phyloP scores from a whole-genome alignment of 2,329 filamentous ascomycete species.

The Westerdykella aurantiaca region DNA sequence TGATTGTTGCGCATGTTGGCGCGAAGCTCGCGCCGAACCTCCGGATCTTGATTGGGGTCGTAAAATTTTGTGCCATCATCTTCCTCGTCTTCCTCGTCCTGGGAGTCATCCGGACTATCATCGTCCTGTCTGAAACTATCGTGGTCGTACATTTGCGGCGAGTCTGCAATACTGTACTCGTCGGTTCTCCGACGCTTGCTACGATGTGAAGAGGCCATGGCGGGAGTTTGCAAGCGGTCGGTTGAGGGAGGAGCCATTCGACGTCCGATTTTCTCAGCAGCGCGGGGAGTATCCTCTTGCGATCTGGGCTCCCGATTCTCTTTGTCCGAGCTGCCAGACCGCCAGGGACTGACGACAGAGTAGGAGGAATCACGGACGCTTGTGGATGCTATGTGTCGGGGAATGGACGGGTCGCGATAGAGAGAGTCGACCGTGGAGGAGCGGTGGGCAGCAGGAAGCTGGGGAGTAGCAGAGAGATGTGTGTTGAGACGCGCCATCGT shows the following conservation, averaged over 20 bases:
- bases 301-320: constrained; percentile 38
- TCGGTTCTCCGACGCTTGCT: constrained; percentile 45
- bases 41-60: constrained; percentile 75
- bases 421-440: constrained; percentile 30
- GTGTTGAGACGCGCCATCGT: constrained; percentile 37
- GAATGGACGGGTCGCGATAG: constrained; percentile 30
- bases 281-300: constrained; percentile 21
- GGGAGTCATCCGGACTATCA: constrained; percentile 3
- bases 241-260: constrained; percentile 29
- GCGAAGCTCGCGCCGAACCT: constrained; percentile 66
- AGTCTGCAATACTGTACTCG: constrained; percentile 20
- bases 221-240: constrained; percentile 35
- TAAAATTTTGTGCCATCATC: constrained; percentile 49
- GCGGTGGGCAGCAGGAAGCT: constrained; percentile 13
- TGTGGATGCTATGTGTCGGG: constrained; percentile 1
- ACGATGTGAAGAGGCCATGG: constrained; percentile 18
- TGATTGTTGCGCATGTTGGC: constrained; percentile 64
- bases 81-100: constrained; percentile 16
- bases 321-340: constrained; percentile 39
- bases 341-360: constrained; percentile 29
- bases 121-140: constrained; percentile 20
- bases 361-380: constrained; percentile 23
- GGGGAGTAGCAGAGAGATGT: constrained; percentile 24
- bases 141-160: constrained; percentile 7
- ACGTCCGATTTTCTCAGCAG: constrained; percentile 40